Evolutionary conservation across 2,329 filamentous ascomycete species (phyloP), one percentile per base, ranked within the genome.

Genomic region (Chalaropsis thielavioides): DNA sequence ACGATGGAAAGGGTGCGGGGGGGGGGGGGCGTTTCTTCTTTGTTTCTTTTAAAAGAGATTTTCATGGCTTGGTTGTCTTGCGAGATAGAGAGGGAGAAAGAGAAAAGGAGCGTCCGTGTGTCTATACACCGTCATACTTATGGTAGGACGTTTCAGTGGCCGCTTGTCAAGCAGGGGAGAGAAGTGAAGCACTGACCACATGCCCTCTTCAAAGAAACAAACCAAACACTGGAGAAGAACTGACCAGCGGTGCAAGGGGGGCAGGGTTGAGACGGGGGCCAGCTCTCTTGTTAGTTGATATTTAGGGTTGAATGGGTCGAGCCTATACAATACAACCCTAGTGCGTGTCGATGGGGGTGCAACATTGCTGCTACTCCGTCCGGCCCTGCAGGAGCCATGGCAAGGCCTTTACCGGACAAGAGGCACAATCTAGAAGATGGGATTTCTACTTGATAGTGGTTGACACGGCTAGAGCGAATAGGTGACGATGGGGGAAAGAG

Each of bases 31-130:
- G 49, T 56, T 56, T 24, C 10, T 64, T 58, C 44, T 58, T 41
- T 58, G 46, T 63, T 24, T 41, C 35, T 19, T 43, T 61, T 61
- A 22, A 19, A n/a, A 19, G 19, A 43, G 35, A 61, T 61, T 61
- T 61, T 27, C 40, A 41, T 43, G 35, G 58, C 58, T 43, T 43
- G 31, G 5, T 61, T 61, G 22, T 43, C 40, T 24, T 41, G 15
- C 35, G 35, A 40, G 6, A 61, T 3, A 19, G 27, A 41, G 58
- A 40, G n/a, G 35, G 35, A 31, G 31, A 31, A 31, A 31, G 31
- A 43, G 58, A 61, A 43, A 19, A 61, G n/a, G 58, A 61, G 58
- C 35, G 35, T 40, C 17, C n/a, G 58, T 61, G 58, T 61, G 44
- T 19, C 44, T n/a, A 19, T n/a, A 49, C 44, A n/a, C 58, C 40